A percentile compares a stretch with the other conserved stretches of the same genome.
Evolutionary conservation across 1,284 basidiomycete genomes (phyloP).

Genomic region (Grifola frondosa): DNA sequence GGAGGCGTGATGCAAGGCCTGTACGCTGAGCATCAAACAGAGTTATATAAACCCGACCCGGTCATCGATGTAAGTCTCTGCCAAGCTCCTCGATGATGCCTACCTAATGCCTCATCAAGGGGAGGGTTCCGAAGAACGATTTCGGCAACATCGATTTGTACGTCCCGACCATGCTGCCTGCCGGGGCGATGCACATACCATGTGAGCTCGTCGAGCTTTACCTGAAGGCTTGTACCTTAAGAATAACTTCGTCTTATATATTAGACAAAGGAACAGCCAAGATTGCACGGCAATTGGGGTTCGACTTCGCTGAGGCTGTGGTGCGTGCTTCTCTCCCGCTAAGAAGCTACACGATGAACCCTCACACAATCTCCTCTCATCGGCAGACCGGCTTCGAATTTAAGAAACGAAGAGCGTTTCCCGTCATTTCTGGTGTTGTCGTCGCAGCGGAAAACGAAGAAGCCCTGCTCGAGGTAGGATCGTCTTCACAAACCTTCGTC

Average conservation of each 20-base stretch:
- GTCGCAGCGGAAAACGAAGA: constrained; percentile 81
- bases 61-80: constrained; percentile 69
- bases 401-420: constrained; percentile 84
- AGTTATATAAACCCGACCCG: constrained; percentile 76
- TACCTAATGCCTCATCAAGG: constrained; percentile 47
- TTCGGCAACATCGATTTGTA: constrained; percentile 99
- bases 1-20: constrained; percentile 82
- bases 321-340: constrained; percentile 45
- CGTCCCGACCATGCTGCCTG: constrained; percentile 91
- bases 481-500: not conserved
- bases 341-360: not conserved
- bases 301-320: constrained; percentile 94
- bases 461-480: constrained; percentile 73
- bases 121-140: constrained; percentile 90
- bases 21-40: constrained; percentile 87
- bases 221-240: constrained; percentile 1
- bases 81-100: constrained; percentile 3
- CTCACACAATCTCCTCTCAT: constrained; percentile 5
- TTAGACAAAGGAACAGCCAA: constrained; percentile 87
- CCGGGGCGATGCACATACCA: constrained; percentile 84
- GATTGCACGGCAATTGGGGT: constrained; percentile 82
- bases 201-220: constrained; percentile 58
- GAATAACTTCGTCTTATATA: constrained; percentile 1
- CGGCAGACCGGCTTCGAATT: constrained; percentile 91
- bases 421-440: constrained; percentile 86